These are phyloP conservation scores for Scheffersomyces segobiensis DNA, from an alignment of 1,139 yeast species.

Conservation along the genomic window DNA sequence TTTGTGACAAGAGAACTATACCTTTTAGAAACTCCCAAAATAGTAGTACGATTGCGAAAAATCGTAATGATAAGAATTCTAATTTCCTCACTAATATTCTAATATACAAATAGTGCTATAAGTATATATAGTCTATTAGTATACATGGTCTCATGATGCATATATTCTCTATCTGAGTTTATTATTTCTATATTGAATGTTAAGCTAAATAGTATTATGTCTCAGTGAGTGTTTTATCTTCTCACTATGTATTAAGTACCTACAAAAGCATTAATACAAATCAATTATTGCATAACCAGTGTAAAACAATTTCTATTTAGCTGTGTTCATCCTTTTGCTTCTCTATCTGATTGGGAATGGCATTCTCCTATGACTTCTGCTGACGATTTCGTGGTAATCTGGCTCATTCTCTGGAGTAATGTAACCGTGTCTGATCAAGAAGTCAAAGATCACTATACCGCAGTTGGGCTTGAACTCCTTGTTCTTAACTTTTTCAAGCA, in stretches of 20 bases:
- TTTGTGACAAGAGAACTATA: not conserved
- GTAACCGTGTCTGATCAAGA: conserved; percentile 78
- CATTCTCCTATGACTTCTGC: conserved; percentile 63
- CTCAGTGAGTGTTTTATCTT: too few relatives aligned
- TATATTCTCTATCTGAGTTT: too few relatives aligned
- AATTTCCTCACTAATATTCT: too few relatives aligned
- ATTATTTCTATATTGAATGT: too few relatives aligned
- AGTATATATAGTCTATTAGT: too few relatives aligned
- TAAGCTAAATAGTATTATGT: too few relatives aligned
- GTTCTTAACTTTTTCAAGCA: conserved; percentile 43
- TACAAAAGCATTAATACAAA: conserved; percentile 4
- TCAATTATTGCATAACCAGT: conserved; percentile 4
- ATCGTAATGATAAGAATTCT: too few relatives aligned
- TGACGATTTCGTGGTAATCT: conserved; percentile 56
- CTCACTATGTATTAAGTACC: not conserved
- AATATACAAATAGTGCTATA: too few relatives aligned
- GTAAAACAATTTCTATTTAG: not conserved
- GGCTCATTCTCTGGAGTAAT: conserved; percentile 63
- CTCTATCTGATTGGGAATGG: conserved; percentile 60
- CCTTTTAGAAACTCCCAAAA: too few relatives aligned
- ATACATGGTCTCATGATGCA: too few relatives aligned
- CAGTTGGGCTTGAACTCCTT: conserved; percentile 89
- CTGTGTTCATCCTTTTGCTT: not conserved
- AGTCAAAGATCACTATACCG: conserved; percentile 77
- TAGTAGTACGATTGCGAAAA: too few relatives aligned